Evolutionary conservation across 108 stramenopile genomes (phyloP), one percentile per base, ranked within the genome.

Genomic region (Nannochloropsis granulata): DNA sequence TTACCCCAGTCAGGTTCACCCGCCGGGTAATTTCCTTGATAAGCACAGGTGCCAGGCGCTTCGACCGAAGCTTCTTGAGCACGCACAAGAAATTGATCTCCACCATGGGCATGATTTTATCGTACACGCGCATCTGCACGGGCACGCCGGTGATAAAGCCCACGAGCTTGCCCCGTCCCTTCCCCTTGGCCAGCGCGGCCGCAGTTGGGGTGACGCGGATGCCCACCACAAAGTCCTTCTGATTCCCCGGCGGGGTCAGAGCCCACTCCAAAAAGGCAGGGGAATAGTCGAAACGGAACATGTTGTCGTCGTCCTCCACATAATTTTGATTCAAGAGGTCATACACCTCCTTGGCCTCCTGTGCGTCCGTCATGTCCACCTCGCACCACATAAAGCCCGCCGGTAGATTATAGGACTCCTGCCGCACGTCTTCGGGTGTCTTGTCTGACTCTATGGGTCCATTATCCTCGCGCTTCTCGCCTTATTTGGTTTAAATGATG

Each of bases 41-140:
- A 12, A 99, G 88, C 45, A 98, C 97, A 2, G 99, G 97, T 12
- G 99, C 99, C 82, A 99, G 84, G 16, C 98, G 94, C 92, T 99
- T 99, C 81, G 92, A 87, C 0, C 98, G 91, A 2, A 99, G 88
- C 84, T 97, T 97, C 92, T 98, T 97, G 93, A 97, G 97, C n/a
- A 99, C 97, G 88, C 99, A 99, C 43, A 98, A 87, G 90, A 97
- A 99, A 91, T 99, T 99, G 82, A 99, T 97, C 90, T 99, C 99
- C 45, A 95, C 96, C 90, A 92, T 92, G 44, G 82, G 86, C 24
- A 88, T 81, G 43, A 82, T 43, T 2, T 85, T 25, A 10, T 44
- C 88, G 44, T 25, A 34, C 81, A 90, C 87, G 12, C 84, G 87
- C 87, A 88, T 88, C 43, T 83, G 83, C 71, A 23, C 96, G 0